These are phyloP conservation scores for Artomyces pyxidatus DNA, from an alignment of 768 basidiomycete genomes.

Conservation along the genomic window DNA sequence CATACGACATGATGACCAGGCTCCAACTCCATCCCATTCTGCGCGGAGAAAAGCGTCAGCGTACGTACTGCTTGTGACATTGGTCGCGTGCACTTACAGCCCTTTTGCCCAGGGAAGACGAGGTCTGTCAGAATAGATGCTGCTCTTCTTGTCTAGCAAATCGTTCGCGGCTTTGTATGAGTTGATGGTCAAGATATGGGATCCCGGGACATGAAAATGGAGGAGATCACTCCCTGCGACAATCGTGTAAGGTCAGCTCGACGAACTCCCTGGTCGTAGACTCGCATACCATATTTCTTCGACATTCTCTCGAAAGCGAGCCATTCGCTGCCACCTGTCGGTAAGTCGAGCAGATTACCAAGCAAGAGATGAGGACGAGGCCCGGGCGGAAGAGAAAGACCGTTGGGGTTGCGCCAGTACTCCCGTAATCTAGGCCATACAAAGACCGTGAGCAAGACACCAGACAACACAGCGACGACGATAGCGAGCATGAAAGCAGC, in stretches of 20 bases:
- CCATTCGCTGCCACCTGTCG: neutral
- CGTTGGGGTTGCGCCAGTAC: neutral
- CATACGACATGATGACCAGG: constrained; percentile 1
- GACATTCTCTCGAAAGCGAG: neutral
- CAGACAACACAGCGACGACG: too few relatives aligned
- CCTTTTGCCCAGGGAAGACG: constrained; percentile 11
- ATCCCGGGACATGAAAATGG: constrained; percentile 7
- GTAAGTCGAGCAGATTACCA: neutral
- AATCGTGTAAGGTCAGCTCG: neutral
- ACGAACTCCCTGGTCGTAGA: too few relatives aligned
- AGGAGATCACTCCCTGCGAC: constrained; percentile 14
- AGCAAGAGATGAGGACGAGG: neutral
- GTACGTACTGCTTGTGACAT: neutral
- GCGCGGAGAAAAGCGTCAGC: neutral
- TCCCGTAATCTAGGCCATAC: too few relatives aligned
- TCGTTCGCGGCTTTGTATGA: constrained; percentile 13
- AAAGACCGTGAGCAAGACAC: too few relatives aligned
- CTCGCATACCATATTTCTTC: neutral
- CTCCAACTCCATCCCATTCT: neutral
- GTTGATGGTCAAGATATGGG: constrained; percentile 12
- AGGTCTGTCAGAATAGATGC: constrained; percentile 15
- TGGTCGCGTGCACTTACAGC: constrained; percentile 9
- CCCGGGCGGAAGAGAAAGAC: neutral
- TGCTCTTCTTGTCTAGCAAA: constrained; percentile 14
- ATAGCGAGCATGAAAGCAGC: too few relatives aligned